Evolutionary conservation across 1,284 basidiomycete genomes (phyloP), one percentile per base, ranked within the genome.

Genomic region (Cutaneotrichosporon mucoides): DNA sequence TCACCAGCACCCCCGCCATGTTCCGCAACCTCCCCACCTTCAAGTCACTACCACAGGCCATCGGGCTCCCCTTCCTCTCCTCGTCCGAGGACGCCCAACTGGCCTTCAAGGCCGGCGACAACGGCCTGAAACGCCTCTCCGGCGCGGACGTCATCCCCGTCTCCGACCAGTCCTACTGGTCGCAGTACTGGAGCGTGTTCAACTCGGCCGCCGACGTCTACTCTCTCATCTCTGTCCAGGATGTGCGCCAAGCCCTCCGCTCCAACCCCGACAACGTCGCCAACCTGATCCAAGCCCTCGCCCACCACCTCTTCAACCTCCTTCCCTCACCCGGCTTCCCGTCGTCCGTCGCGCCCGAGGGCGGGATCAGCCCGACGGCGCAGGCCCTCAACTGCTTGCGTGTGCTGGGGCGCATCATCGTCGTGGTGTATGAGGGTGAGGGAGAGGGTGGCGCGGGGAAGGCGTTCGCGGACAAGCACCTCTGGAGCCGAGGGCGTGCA

Each of bases 311-410:
- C 41, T 90, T 88, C 81, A 86, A 85, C 66, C 84, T 92, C 53
- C 82, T 93, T 44, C 86, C 86, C 38, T 88, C 90, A 73, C 86
- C 88, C 66, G 87, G 86, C 5, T 93, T 94, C 78, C 92, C 91
- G 6, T 67, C 83, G 11, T 70, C 82, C 8, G 43, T 37, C 9
- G 67, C 69, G 76, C 80, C 41, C 82, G 84, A 44, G 15, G 55
- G 65, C 12, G 73, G 63, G 53, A 7, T 48, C 11, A 48, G 46
- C 34, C 67, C 88, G 68, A 78, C 88, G 7, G 88, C 87, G 66
- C 88, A 95, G 72, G 89, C 87, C 1, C 82, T 96, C 44, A 96
- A 94, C 70, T 92, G 91, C 71, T 73, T 95, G 34, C 84, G 93
- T 36, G 84, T 96, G 6, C 82, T 97, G 16, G 87, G 89, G 61